These are phyloP conservation scores for Ceratobasidium sp. DNA, from an alignment of 1,284 basidiomycete genomes.

Conservation along the genomic window DNA sequence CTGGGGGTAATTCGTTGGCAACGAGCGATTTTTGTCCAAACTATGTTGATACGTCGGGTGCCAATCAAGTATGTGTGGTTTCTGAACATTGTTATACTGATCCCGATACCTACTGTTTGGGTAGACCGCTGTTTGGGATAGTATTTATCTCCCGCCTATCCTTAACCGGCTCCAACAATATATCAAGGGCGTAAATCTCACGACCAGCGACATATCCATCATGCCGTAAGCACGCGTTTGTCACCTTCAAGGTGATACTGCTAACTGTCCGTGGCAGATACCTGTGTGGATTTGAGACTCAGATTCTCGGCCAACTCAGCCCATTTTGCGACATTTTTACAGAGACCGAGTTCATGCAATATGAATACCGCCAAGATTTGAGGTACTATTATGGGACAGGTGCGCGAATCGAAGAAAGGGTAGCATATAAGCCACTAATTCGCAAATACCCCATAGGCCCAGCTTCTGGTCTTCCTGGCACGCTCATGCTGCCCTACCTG, in stretches of 20 bases:
- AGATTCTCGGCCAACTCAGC: slow-evolving; percentile 30
- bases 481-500: slow-evolving; percentile 27
- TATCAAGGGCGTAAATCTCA: slow-evolving; percentile 37
- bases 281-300: slow-evolving; percentile 30
- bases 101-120: background rate
- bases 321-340: slow-evolving; percentile 37
- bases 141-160: slow-evolving; percentile 30
- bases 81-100: too few relatives aligned
- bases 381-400: slow-evolving; percentile 34
- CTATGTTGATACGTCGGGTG: slow-evolving; percentile 37
- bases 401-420: background rate
- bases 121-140: slow-evolving; percentile 38
- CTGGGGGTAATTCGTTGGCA: slow-evolving; percentile 33
- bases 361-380: slow-evolving; percentile 39
- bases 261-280: background rate
- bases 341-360: slow-evolving; percentile 32
- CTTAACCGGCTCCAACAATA: slow-evolving; percentile 29
- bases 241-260: background rate
- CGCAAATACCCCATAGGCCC: background rate
- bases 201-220: slow-evolving; percentile 35
- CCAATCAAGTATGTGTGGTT: slow-evolving; percentile 17
- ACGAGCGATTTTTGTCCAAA: slow-evolving; percentile 32
- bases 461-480: slow-evolving; percentile 17
- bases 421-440: background rate
- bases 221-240: slow-evolving; percentile 13